These are phyloP conservation scores for Yamadazyma dendronema DNA, from an alignment of 1,139 yeast species.

Conservation along the genomic window DNA sequence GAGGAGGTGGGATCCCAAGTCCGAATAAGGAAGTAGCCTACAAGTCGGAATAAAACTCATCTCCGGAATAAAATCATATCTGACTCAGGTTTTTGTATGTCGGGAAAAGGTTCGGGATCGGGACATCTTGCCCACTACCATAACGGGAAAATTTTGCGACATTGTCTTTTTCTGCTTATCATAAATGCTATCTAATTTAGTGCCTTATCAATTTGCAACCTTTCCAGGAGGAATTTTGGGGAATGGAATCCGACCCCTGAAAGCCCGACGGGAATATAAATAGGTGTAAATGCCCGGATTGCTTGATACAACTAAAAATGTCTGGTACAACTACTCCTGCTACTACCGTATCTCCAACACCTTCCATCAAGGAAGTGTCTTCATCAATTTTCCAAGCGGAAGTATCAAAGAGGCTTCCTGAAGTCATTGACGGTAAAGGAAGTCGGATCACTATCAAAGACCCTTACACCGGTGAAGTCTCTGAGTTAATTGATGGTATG, in stretches of 20 bases:
- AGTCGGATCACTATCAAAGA: constrained; percentile 47
- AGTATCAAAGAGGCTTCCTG: constrained; percentile 38
- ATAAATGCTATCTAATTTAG: background rate
- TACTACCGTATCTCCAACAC: constrained; percentile 17
- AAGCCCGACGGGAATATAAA: too few species aligned
- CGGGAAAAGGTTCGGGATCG: too few species aligned
- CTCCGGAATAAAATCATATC: too few species aligned
- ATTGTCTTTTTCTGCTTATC: background rate
- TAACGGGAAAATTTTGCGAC: background rate
- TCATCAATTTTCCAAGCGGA: constrained; percentile 37
- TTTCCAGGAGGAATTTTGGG: too few species aligned
- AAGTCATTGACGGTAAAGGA: constrained; percentile 50
- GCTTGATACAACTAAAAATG: background rate
- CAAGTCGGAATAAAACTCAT: too few species aligned
- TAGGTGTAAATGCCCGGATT: too few species aligned
- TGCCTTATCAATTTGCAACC: background rate
- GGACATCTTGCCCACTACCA: background rate
- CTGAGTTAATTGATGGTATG: constrained; percentile 47
- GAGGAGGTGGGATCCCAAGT: too few species aligned
- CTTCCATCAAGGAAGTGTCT: constrained; percentile 11
- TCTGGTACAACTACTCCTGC: constrained; percentile 10
- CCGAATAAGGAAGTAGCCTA: too few species aligned
- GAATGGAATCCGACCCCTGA: too few species aligned
- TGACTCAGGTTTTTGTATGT: too few species aligned
- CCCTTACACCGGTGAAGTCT: constrained; percentile 36